These are phyloP conservation scores for Allomyces arbusculus DNA, from an alignment of 192 early-diverging fungal genomes.

Conservation along the genomic window DNA sequence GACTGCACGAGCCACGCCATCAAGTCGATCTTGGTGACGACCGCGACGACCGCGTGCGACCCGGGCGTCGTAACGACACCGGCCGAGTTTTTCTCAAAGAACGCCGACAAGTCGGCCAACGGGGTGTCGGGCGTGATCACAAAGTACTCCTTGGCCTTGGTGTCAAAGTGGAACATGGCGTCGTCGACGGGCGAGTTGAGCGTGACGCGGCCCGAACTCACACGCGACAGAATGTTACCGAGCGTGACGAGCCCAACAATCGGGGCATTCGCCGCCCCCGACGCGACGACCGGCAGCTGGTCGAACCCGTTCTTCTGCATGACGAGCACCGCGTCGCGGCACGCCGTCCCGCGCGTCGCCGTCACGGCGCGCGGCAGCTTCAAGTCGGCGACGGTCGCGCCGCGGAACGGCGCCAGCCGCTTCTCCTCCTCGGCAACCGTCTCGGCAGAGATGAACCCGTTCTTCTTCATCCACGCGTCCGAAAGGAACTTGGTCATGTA, in stretches of 20 bases:
- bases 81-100: constrained; percentile 80
- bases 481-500: constrained; percentile 99
- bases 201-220: constrained; percentile 46
- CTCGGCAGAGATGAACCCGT: constrained; percentile 60
- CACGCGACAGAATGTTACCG: constrained; percentile 63
- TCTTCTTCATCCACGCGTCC: constrained; percentile 86
- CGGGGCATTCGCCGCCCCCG: constrained; percentile 9
- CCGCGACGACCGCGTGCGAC: constrained; percentile 41
- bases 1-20: constrained; percentile 51
- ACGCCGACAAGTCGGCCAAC: constrained; percentile 57
- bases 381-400: constrained; percentile 64
- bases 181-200: constrained; percentile 40
- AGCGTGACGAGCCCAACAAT: constrained; percentile 75
- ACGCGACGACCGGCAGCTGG: constrained; percentile 72
- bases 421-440: constrained; percentile 42
- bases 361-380: constrained; percentile 68
- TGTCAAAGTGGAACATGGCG: constrained; percentile 66
- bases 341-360: constrained; percentile 48
- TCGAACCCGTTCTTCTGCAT: constrained; percentile 82
- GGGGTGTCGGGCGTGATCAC: constrained; percentile 75
- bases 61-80: constrained; percentile 71
- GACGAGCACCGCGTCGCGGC: constrained; percentile 61
- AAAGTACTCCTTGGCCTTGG: constrained; percentile 44
- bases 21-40: constrained; percentile 92
- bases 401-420: constrained; percentile 24